Evolutionary conservation across 2,329 filamentous ascomycete genomes (phyloP), one percentile per base, ranked within the genome.

Genomic region (Proliferodiscus dingleyae): DNA sequence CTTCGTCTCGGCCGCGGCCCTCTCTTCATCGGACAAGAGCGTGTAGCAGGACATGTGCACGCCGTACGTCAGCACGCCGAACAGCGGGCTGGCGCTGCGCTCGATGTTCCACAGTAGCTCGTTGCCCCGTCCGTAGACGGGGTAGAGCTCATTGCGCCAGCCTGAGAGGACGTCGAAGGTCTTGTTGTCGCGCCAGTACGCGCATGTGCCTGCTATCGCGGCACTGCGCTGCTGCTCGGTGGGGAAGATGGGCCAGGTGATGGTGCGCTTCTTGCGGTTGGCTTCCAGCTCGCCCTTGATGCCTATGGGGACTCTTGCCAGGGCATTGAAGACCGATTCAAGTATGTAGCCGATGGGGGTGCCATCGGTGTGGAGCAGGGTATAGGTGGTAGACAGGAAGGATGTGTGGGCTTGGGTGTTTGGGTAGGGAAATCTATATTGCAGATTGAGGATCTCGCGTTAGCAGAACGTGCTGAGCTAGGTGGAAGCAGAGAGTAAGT

Each of bases 61-160:
- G 16, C 89, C 89, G 62, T 89, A 94, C 6, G 83, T 81, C 55
- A 85, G 78, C 2, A 85, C 73, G 1, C 89, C 89, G 38, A 95
- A 81, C 7, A 95, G 69, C 0, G 83, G 78, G 46, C 79, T 78
- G 5, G 85, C 88, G 13, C 77, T 74, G n/a, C 89, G 75, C 65
- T 95, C 89, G 63, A 91, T 79, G 63, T 77, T 84, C 63, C 87
- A 85, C 3, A 91, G 68, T 7, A 87, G 61, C 50, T 79, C 73
- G 26, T 77, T 75, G 11, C 75, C 67, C 0, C 68, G 77, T 1
- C 76, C 78, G 59, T 89, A 93, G 6, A 95, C 79, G 0, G 88
- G 83, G 70, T 89, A 95, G 13, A 81, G 68, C 66, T 95, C 89
- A 59, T 87, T 71, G 33, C 89, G 77, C 89, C 89, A 95, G 48